Evolutionary conservation across 768 basidiomycete species (phyloP).

Genomic region (Xerocomus brunneocitrinus): DNA sequence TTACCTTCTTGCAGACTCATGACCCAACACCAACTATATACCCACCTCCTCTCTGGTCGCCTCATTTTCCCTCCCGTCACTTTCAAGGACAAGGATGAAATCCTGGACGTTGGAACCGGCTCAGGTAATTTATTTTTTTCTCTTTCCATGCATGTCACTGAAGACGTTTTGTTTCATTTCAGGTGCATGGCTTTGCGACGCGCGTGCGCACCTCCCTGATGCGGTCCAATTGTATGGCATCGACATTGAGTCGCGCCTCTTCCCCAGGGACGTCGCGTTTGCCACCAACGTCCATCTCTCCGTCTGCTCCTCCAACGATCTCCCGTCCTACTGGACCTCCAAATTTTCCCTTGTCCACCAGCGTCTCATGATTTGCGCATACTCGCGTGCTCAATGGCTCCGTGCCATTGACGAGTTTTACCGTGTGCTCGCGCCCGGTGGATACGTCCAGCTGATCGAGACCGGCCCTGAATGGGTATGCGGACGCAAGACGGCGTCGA

Average conservation of each 20-base stretch:
- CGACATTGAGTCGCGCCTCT: conserved; percentile 24
- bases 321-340: conserved; percentile 29
- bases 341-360: conserved; percentile 32
- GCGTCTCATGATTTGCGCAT: conserved; percentile 28
- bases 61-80: conserved; percentile 18
- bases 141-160: neutral
- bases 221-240: conserved; percentile 22
- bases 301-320: conserved; percentile 21
- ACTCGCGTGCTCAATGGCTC: conserved; percentile 28
- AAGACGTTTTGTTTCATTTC: neutral
- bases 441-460: conserved; percentile 31
- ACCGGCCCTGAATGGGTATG: conserved; percentile 3
- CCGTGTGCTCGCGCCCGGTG: conserved; percentile 31
- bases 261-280: conserved; percentile 5
- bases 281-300: conserved; percentile 19
- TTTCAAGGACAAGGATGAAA: conserved; percentile 14
- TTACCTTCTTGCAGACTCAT: conserved; percentile 6
- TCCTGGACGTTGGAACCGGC: conserved; percentile 23
- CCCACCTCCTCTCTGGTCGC: conserved; percentile 18
- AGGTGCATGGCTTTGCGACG: conserved; percentile 24
- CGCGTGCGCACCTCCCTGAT: conserved; percentile 10
- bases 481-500: conserved; percentile 2
- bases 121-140: conserved; percentile 8
- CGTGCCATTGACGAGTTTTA: conserved; percentile 23
- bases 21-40: conserved; percentile 19